Percentiles rank a stretch among this genome's conserved stretches.
These are phyloP conservation scores for Olyra latifolia DNA, from an alignment of 176 grass and related monocot species.

Conservation along the genomic window DNA sequence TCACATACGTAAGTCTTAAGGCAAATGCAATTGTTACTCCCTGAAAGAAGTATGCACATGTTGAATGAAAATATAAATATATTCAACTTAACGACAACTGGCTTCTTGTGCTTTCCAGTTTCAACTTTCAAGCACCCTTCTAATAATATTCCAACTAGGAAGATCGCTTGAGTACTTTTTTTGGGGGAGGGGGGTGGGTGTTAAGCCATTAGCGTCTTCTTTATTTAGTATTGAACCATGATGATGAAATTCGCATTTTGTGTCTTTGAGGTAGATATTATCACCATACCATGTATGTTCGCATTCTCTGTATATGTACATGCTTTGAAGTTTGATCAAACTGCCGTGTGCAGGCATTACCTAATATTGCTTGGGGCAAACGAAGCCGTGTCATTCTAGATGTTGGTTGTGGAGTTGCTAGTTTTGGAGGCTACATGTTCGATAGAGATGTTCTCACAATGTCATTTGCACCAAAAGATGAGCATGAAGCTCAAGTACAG, in stretches of 20 bases:
- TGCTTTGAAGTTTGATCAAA: neutral
- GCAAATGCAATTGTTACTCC: neutral
- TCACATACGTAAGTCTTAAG: neutral
- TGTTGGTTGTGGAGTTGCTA: constrained; percentile 98
- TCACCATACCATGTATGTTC: neutral
- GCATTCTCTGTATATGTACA: neutral
- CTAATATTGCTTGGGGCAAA: constrained; percentile 97
- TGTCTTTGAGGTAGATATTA: neutral
- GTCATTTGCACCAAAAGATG: constrained; percentile 99
- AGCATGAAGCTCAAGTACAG: constrained; percentile 99
- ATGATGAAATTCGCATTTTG: constrained; percentile 1
- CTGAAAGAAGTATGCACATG: neutral
- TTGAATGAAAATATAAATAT: neutral
- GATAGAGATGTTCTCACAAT: constrained; percentile 93
- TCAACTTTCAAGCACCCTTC: neutral
- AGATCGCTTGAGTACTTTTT: neutral
- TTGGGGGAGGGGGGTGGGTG: too few species aligned
- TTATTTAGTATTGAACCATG: neutral
- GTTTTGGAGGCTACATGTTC: constrained; percentile 98
- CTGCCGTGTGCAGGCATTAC: constrained; percentile 54
- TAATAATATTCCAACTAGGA: neutral
- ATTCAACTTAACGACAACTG: neutral
- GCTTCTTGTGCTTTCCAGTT: neutral
- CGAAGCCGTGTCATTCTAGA: constrained; percentile 76
- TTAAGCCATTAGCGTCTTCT: neutral